Evolutionary conservation across 768 basidiomycete genomes (phyloP), one percentile per base, ranked within the genome.

Genomic region (Leccinum barrowsii): DNA sequence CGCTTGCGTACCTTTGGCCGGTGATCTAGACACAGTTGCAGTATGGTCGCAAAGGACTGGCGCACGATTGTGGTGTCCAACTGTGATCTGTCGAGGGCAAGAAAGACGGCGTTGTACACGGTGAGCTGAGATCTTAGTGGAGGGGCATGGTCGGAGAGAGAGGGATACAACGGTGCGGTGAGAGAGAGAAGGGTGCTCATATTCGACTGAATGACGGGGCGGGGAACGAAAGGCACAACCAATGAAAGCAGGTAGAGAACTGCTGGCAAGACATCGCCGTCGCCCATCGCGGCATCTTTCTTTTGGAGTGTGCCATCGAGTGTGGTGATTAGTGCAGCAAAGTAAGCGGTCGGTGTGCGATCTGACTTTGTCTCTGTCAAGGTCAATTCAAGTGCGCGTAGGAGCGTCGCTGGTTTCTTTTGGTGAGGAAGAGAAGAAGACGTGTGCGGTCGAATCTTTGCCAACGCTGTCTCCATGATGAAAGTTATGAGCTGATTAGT

Each of bases 1-100:
- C 88, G 85, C 73, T 84, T 94, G 56, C 97, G 85, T 54, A 99
- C 94, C 77, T 98, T 98, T 19, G 97, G 97, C 52, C 97, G 78
- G 4, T 87, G 82, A 75, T 99, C 97, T 47, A 93, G 78, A 64
- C 85, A 87, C 50, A 97, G 76, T 50, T 91, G 88, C 44, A 98
- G 76, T 54, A 97, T 78, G 37, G 90, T 87, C 47, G 89, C 87
- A 78, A 94, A 98, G 3, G 87, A 80, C 70, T 95, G 91, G 40
- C 90, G 86, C 50, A 91, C 79, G 51, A 79, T 81, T 57, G 80
- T 83, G 2, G 72, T 74, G 34, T 91, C 88, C 55, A 97, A 77
- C 48, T 90, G 85, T 0, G 85, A 76, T 26, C 83, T 76, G 62
- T 94, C 90, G 17, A 94, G 78, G n/a, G 86, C 76, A 57, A 76